Evolutionary conservation across 176 grass and related monocot genomes (phyloP).

Genomic region (Melocanna baccifera): DNA sequence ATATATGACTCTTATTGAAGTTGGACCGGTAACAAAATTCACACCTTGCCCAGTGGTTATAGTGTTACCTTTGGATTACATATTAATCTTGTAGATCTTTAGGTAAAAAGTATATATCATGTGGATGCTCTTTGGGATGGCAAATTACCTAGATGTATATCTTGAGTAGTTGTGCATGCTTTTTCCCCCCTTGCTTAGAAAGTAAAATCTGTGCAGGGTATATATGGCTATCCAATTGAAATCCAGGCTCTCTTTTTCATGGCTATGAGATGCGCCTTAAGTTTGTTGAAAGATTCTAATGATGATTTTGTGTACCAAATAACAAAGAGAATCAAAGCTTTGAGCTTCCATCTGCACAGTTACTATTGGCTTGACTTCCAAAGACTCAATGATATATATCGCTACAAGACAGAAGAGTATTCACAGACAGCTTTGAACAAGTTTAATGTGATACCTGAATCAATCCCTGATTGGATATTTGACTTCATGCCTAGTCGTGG

Average conservation of each 20-base stretch:
- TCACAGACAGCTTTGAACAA: slow-evolving; percentile 84
- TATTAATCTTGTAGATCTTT: background rate
- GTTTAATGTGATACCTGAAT: slow-evolving; percentile 84
- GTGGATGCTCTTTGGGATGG: background rate
- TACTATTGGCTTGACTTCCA: slow-evolving; percentile 76
- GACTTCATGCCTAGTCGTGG: slow-evolving; percentile 72
- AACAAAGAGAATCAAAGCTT: slow-evolving; percentile 60
- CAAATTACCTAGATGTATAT: slow-evolving; percentile 9
- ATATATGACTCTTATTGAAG: background rate
- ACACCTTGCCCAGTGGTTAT: background rate
- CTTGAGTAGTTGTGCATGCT: slow-evolving; percentile 13
- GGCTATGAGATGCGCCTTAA: slow-evolving; percentile 58
- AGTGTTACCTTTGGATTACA: background rate
- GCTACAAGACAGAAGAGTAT: slow-evolving; percentile 87
- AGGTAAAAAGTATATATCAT: background rate
- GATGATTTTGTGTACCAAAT: slow-evolving; percentile 51
- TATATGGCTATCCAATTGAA: slow-evolving; percentile 86
- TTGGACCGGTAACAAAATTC: background rate
- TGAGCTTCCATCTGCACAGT: slow-evolving; percentile 71
- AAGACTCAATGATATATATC: slow-evolving; percentile 72
- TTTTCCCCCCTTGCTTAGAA: background rate
- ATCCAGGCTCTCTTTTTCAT: slow-evolving; percentile 81
- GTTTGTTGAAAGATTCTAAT: slow-evolving; percentile 40
- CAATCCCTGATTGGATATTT: slow-evolving; percentile 79
- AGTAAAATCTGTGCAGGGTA: slow-evolving; percentile 49